Evolutionary conservation across 768 basidiomycete species (phyloP).

Genomic region (Agrocybe chaxingu): DNA sequence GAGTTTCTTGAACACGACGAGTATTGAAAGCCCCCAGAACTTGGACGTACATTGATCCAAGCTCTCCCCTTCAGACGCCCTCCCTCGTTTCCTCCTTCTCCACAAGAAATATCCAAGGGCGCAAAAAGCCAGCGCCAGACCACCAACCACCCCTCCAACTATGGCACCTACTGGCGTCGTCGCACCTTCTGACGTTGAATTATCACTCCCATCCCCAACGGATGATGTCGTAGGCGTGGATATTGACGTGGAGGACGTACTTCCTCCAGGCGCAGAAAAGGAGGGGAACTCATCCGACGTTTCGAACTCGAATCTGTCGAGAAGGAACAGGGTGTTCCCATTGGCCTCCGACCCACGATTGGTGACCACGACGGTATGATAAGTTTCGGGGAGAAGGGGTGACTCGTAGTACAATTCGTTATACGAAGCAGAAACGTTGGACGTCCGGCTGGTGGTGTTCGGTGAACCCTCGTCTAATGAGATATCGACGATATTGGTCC

Average conservation of each 20-base stretch:
- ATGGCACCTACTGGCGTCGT: conserved; percentile 3
- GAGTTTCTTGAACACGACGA: no score
- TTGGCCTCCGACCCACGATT: conserved; percentile 9
- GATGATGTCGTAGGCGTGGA: not conserved
- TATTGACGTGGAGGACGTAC: not conserved
- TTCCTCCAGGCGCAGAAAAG: not conserved
- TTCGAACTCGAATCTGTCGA: conserved; percentile 13
- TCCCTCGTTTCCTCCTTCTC: not conserved
- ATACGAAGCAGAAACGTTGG: conserved; percentile 10
- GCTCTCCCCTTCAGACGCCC: not conserved
- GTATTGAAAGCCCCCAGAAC: no score
- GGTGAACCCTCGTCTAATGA: conserved; percentile 7
- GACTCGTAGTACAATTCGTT: conserved; percentile 8
- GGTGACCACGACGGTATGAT: conserved; percentile 11
- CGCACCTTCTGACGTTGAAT: not conserved
- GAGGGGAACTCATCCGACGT: conserved; percentile 2
- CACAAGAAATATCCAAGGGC: conserved; percentile 2
- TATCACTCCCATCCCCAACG: not conserved
- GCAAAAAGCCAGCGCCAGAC: not conserved
- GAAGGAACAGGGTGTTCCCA: conserved; percentile 10
- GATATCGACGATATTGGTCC: conserved; percentile 8
- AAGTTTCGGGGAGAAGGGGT: conserved; percentile 1
- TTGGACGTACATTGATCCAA: no score
- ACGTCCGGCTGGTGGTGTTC: not conserved
- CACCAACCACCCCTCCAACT: conserved; percentile 3